These are phyloP conservation scores for Boletus mariae DNA, from an alignment of 1,284 basidiomycete species.

Conservation along the genomic window DNA sequence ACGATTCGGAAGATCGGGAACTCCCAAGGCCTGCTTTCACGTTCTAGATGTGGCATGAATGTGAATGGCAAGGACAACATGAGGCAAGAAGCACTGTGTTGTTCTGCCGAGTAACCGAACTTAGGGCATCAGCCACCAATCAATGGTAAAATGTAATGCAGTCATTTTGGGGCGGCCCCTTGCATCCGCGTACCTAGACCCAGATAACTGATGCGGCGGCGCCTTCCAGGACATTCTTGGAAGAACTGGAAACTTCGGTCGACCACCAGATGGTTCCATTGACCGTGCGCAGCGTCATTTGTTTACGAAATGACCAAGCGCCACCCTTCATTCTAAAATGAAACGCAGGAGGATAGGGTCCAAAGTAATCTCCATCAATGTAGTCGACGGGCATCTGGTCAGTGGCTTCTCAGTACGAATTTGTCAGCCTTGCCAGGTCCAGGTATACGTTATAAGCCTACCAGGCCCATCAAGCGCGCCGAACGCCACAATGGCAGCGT, in stretches of 20 bases:
- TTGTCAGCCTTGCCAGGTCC: conserved; percentile 21
- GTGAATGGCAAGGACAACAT: conserved; percentile 28
- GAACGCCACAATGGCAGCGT: conserved; percentile 12
- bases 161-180: conserved; percentile 13
- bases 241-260: conserved; percentile 9
- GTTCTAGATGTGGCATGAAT: conserved; percentile 28
- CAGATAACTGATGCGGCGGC: conserved; percentile 6
- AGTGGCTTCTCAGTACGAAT: conserved; percentile 14
- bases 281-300: conserved; percentile 11
- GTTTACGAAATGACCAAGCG: conserved; percentile 11
- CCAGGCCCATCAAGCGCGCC: conserved; percentile 13
- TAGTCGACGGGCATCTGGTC: conserved; percentile 12
- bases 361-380: conserved; percentile 18
- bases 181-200: conserved; percentile 14
- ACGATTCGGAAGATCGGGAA: conserved; percentile 25
- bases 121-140: conserved; percentile 18
- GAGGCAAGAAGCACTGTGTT: conserved; percentile 28
- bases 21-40: conserved; percentile 11
- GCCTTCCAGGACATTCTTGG: conserved; percentile 11
- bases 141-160: conserved; percentile 12
- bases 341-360: conserved; percentile 22
- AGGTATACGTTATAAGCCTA: conserved; percentile 9
- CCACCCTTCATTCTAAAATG: conserved; percentile 22
- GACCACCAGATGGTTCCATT: conserved; percentile 9
- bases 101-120: conserved; percentile 15